Conservation (phyloP, 2,329 filamentous ascomycete species). For the Talaromyces sp. region DNA sequence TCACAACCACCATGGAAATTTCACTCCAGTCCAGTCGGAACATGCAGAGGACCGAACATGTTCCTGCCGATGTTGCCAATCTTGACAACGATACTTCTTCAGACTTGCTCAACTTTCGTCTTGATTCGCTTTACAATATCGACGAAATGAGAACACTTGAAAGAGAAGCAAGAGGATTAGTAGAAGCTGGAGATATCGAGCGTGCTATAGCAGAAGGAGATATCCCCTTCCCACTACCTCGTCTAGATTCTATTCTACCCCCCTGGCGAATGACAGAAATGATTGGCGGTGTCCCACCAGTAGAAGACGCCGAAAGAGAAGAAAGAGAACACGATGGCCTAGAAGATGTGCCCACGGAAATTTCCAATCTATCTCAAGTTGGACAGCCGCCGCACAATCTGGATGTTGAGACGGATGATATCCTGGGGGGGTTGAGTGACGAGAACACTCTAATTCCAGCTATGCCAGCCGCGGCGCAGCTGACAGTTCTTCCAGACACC, state of each 20-base stretch:
- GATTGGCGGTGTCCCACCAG: no score
- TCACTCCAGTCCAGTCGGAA: constrained; percentile 32
- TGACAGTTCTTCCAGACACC: constrained; percentile 25
- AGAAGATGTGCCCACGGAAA: not conserved
- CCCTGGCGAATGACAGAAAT: no score
- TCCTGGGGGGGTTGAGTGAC: constrained; percentile 8
- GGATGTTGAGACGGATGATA: constrained; percentile 4
- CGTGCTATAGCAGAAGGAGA: not conserved
- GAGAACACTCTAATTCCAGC: constrained; percentile 11
- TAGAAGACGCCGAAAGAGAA: not conserved
- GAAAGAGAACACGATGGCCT: not conserved
- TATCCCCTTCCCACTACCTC: no score
- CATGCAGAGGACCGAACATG: constrained; percentile 9
- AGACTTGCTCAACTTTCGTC: not conserved
- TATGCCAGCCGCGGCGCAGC: constrained; percentile 5
- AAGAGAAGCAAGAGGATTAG: not conserved
- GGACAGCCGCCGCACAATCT: not conserved
- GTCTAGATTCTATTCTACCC: no score
- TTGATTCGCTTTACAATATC: not conserved
- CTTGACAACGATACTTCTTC: not conserved
- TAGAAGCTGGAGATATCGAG: not conserved
- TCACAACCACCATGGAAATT: constrained; percentile 40
- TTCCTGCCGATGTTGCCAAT: constrained; percentile 3
- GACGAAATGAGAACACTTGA: not conserved
- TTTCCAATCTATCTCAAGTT: not conserved